These are phyloP conservation scores for Pseudodiploospora longispora DNA, from an alignment of 2,329 filamentous ascomycete genomes.

Conservation along the genomic window DNA sequence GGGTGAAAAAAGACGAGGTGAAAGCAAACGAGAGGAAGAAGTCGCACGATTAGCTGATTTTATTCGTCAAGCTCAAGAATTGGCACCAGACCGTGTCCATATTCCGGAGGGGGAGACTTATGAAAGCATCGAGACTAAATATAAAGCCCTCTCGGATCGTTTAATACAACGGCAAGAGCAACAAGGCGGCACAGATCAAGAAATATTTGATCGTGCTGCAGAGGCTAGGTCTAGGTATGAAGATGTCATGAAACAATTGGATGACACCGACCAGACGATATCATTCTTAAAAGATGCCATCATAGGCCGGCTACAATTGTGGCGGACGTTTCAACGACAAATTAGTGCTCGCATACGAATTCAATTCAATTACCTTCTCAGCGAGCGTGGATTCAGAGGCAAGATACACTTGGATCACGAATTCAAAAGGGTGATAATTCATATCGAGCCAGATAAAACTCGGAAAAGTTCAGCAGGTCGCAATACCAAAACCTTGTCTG, in stretches of 20 bases:
- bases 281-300: constrained; percentile 50
- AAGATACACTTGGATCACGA: constrained; percentile 71
- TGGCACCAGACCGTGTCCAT: constrained; percentile 48
- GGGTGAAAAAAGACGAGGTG: constrained; percentile 34
- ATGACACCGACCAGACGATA: constrained; percentile 33
- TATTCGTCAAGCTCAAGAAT: constrained; percentile 42
- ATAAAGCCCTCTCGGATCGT: constrained; percentile 47
- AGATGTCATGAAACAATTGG: constrained; percentile 33
- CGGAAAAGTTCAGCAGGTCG: constrained; percentile 62
- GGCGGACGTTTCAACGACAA: constrained; percentile 70
- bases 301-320: constrained; percentile 61
- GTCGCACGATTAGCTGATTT: constrained; percentile 43
- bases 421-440: constrained; percentile 65
- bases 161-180: constrained; percentile 48
- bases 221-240: constrained; percentile 35
- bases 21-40: constrained; percentile 40
- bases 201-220: constrained; percentile 47
- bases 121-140: constrained; percentile 45
- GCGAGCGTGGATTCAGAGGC: constrained; percentile 82
- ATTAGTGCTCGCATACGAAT: constrained; percentile 82
- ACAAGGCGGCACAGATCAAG: constrained; percentile 55
- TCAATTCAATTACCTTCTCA: constrained; percentile 81
- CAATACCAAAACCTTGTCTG: constrained; percentile 85
- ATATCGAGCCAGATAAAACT: constrained; percentile 65
- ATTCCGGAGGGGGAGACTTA: constrained; percentile 59